These are phyloP conservation scores for Ceratocystis colombiana DNA, from an alignment of 2,329 filamentous ascomycete species.

Conservation along the genomic window DNA sequence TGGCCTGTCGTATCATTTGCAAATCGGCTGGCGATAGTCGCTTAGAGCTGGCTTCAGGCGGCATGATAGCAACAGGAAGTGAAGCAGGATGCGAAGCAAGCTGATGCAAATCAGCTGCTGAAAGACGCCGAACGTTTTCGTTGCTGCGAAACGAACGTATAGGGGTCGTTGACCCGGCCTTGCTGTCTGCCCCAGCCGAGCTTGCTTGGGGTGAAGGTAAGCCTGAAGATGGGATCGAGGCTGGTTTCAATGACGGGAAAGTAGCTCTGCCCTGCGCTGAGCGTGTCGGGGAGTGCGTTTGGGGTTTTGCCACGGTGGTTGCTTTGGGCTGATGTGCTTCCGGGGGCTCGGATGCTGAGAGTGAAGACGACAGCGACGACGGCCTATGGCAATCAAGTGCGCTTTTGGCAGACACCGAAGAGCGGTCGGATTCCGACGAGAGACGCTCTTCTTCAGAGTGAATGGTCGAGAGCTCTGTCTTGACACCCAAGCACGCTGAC, in stretches of 20 bases:
- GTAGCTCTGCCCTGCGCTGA: neutral
- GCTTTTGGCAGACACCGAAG: neutral
- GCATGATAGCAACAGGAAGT: slow-evolving; percentile 40
- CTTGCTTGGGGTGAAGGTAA: neutral
- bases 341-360: neutral
- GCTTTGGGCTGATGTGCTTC: neutral
- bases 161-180: neutral
- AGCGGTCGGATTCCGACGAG: slow-evolving; percentile 17
- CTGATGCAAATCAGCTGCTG: slow-evolving; percentile 49
- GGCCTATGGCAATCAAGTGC: neutral
- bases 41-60: slow-evolving; percentile 31
- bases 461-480: slow-evolving; percentile 12
- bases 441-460: slow-evolving; percentile 17
- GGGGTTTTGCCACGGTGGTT: neutral
- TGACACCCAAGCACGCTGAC: neutral
- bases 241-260: neutral
- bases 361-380: slow-evolving; percentile 4
- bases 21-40: slow-evolving; percentile 22
- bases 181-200: neutral
- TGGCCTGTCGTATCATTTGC: slow-evolving; percentile 31
- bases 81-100: slow-evolving; percentile 49
- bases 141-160: slow-evolving; percentile 28
- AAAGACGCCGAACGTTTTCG: slow-evolving; percentile 44
- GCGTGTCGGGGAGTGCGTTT: neutral
- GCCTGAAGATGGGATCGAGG: neutral